Conservation (phyloP, 1,284 basidiomycete genomes). For the Leccinum pachyderme region DNA sequence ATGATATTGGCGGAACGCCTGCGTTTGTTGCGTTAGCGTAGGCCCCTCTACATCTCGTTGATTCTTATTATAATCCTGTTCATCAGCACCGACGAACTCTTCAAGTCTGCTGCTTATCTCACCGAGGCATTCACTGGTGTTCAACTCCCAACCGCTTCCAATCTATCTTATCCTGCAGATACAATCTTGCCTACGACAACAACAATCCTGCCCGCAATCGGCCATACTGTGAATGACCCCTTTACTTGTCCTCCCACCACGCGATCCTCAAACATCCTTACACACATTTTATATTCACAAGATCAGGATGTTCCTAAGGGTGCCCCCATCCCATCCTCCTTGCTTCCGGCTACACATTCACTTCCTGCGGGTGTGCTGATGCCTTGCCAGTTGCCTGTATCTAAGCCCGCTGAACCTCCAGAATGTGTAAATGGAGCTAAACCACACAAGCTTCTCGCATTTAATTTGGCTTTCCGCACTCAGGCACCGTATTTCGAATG, state of each 20-base stretch:
- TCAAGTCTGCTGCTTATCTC: constrained; percentile 67
- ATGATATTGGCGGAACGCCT: constrained; percentile 57
- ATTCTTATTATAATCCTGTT: background rate
- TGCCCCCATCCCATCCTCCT: background rate
- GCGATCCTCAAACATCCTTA: constrained; percentile 24
- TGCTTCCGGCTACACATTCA: background rate
- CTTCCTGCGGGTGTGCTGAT: background rate
- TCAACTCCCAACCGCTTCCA: constrained; percentile 28
- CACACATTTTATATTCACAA: constrained; percentile 16
- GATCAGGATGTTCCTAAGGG: constrained; percentile 1
- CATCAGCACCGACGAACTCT: constrained; percentile 65
- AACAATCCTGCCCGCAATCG: background rate
- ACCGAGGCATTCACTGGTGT: constrained; percentile 52
- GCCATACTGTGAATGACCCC: constrained; percentile 11
- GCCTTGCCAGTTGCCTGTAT: background rate
- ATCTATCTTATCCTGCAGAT: constrained; percentile 23
- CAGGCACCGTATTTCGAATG: constrained; percentile 51
- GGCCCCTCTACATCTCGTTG: constrained; percentile 19
- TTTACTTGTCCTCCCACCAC: constrained; percentile 8
- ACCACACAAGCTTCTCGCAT: constrained; percentile 38
- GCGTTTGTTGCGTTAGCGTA: constrained; percentile 68
- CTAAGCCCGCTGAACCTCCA: background rate
- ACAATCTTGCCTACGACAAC: background rate
- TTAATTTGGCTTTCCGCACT: constrained; percentile 53
- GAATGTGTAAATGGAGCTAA: background rate